Evolutionary conservation across 2,329 filamentous ascomycete species (phyloP), one percentile per base, ranked within the genome.

Genomic region (Aspergillus hortae): DNA sequence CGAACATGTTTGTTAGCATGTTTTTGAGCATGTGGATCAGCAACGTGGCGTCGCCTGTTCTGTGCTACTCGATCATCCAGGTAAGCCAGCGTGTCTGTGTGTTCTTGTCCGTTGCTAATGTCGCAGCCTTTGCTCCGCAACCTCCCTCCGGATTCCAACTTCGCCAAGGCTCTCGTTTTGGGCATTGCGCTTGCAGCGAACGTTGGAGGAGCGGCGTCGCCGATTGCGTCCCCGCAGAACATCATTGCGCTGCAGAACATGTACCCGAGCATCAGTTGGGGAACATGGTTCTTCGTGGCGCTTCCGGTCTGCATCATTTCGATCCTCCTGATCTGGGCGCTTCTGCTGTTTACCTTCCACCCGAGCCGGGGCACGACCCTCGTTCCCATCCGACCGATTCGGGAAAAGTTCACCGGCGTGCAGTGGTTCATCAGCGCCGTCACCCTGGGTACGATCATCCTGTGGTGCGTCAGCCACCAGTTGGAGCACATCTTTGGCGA

Each of bases 1-100:
- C 92, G 49, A 96, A 92, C 74, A 99, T 99, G 94, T 92, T 96
- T 63, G 94, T 99, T 40, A 92, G 92, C 50, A 95, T 94, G 66
- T 95, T 99, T 69, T 88, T 95, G 7, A 96, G 91, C 63, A 99
- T 99, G 94, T 90, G 95, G 80, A 97, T 99, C 66, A 96, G 91
- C 74, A 99, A 99, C 61, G 95, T 99, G 25, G 94, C 94, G 1
- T 92, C 95, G 1, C 94, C 94, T 0, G 94, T 99, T 9, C 81
- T 99, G 35, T 99, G 94, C 77, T 97, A 95, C 72, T 95, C 91
- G 17, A 96, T 99, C 64, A 95, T 99, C 54, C 92, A 96, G 80
- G 87, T 89, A 72, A 61, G 47, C 32, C 32, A 60, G 19, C 33
- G 35, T 40, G n/a, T 12, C 10, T 12, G 21, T n/a, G 27, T 14